A percentile compares a stretch with the other conserved stretches of the same genome.
phyloP scores from a whole-genome alignment of 495 filamentous ascomycete genomes.

The Hyaloscypha finlandica region DNA sequence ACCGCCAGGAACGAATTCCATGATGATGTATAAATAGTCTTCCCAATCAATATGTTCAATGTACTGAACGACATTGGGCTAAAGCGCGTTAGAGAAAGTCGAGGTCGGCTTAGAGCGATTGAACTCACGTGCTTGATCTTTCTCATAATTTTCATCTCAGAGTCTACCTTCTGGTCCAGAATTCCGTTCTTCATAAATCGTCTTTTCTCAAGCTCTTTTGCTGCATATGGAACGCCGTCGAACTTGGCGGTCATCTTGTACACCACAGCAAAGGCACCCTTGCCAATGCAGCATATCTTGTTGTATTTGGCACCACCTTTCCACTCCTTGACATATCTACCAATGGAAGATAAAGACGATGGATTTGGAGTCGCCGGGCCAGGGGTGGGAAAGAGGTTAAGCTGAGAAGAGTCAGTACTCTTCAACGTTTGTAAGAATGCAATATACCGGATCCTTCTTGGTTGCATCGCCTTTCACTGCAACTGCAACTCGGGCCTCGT shows the following conservation, averaged over 20 bases:
- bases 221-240: constrained; percentile 78
- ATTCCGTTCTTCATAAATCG: constrained; percentile 86
- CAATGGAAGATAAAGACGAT: constrained; percentile 18
- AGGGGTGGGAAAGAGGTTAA: constrained; percentile 29
- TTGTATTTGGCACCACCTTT: constrained; percentile 82
- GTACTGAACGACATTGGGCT: constrained; percentile 91
- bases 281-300: constrained; percentile 75
- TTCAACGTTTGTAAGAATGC: not conserved
- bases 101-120: not conserved
- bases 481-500: constrained; percentile 4
- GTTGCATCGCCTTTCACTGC: constrained; percentile 5
- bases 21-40: constrained; percentile 84
- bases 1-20: constrained; percentile 88
- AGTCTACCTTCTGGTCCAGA: constrained; percentile 82
- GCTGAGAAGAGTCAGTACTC: constrained; percentile 23
- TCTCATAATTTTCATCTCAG: constrained; percentile 94
- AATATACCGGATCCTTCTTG: constrained; percentile 24
- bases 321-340: constrained; percentile 59
- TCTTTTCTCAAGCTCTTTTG: constrained; percentile 89
- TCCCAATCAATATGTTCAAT: constrained; percentile 80
- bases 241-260: constrained; percentile 80
- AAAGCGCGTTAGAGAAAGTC: constrained; percentile 28
- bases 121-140: constrained; percentile 74
- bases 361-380: constrained; percentile 14
- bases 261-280: constrained; percentile 91